These are phyloP conservation scores for Ceriops tagal DNA, from an alignment of 345 rosid genomes.

Conservation along the genomic window DNA sequence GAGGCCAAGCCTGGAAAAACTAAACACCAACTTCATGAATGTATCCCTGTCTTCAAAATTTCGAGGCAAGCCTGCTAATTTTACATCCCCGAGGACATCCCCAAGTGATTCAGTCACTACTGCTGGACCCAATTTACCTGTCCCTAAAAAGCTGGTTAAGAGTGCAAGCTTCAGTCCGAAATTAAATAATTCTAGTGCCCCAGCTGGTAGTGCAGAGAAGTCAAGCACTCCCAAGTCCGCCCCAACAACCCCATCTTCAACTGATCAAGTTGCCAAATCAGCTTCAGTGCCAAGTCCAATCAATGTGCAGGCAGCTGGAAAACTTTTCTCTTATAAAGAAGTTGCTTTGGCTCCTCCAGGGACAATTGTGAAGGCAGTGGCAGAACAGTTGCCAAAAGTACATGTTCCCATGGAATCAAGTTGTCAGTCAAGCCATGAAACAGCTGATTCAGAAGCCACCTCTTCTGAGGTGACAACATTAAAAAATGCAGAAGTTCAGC, in stretches of 20 bases:
- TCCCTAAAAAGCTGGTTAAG: constrained; percentile 54
- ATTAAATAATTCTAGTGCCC: constrained; percentile 30
- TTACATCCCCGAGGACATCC: constrained; percentile 53
- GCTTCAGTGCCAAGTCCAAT: constrained; percentile 45
- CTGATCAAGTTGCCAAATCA: constrained; percentile 52
- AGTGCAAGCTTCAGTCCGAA: constrained; percentile 77
- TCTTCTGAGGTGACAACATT: constrained; percentile 21
- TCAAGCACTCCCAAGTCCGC: constrained; percentile 46
- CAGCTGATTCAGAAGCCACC: constrained; percentile 25
- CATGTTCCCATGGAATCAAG: constrained; percentile 29
- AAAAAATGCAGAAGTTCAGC: constrained; percentile 30
- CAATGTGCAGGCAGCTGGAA: constrained; percentile 74
- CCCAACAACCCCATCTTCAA: constrained; percentile 43
- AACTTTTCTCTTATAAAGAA: constrained; percentile 91
- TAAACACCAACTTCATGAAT: constrained; percentile 80
- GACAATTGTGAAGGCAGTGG: constrained; percentile 78
- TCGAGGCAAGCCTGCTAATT: constrained; percentile 57
- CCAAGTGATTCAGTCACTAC: constrained; percentile 48
- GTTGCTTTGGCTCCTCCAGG: constrained; percentile 98
- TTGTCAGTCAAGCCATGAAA: constrained; percentile 33
- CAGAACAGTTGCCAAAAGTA: constrained; percentile 67
- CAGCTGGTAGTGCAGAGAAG: constrained; percentile 47
- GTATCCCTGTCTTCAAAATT: constrained; percentile 61
- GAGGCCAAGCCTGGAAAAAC: constrained; percentile 81
- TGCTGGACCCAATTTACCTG: constrained; percentile 41